Evolutionary conservation across 129 eudicot genomes (phyloP).

Genomic region (Glebionis coronaria): DNA sequence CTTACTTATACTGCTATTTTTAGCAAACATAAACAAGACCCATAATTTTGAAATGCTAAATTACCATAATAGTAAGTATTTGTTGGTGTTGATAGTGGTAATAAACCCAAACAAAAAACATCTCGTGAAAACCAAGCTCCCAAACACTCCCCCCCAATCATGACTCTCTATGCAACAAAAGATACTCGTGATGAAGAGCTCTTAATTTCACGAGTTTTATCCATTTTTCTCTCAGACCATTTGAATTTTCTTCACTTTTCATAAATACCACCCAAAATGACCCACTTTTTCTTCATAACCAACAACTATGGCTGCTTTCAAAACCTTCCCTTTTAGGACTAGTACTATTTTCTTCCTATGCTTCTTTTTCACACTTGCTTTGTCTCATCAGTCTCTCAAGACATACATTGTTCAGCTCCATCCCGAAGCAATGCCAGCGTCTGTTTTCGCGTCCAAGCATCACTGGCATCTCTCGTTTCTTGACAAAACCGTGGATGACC

Average conservation of each 20-base stretch:
- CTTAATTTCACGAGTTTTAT: slow-evolving; percentile 80
- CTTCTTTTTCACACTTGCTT: slow-evolving; percentile 19
- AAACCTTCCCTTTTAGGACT: slow-evolving; percentile 20
- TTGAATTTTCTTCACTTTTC: slow-evolving; percentile 27
- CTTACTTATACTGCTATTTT: too few species aligned
- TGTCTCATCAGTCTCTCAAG: slow-evolving; percentile 32
- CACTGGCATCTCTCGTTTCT: slow-evolving; percentile 87
- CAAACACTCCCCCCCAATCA: slow-evolving; percentile 6
- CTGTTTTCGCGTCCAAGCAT: slow-evolving; percentile 52
- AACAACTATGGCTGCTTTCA: slow-evolving; percentile 42
- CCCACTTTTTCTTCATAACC: slow-evolving; percentile 14
- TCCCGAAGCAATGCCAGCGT: slow-evolving; percentile 41
- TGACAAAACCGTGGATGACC: slow-evolving; percentile 37
- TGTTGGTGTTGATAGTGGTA: neutral
- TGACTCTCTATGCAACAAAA: slow-evolving; percentile 20
- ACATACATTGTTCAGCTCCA: slow-evolving; percentile 88
- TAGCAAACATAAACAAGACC: neutral
- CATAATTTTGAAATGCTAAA: neutral
- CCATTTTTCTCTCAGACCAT: slow-evolving; percentile 34
- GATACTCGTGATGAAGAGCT: slow-evolving; percentile 53
- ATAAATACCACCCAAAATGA: slow-evolving; percentile 52
- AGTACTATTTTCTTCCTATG: slow-evolving; percentile 20
- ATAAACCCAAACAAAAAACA: slow-evolving; percentile 39
- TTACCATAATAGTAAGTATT: neutral
- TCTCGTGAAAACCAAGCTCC: slow-evolving; percentile 45